Conservation (phyloP, 768 basidiomycete species). For the Tephrocybe sp. region DNA sequence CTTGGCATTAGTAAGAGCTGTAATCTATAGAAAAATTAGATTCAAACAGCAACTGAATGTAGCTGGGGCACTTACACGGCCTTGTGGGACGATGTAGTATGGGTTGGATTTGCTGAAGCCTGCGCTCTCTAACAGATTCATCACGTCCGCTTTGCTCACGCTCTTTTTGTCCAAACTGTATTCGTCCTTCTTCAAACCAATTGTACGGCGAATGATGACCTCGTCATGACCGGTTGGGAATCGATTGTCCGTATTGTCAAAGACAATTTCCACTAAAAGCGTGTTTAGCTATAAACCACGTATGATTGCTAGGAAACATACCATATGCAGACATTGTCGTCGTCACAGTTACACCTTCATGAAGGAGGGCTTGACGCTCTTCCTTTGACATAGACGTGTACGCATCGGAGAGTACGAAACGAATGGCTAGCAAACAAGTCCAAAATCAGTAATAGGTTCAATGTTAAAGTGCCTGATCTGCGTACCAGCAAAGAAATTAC, state of each 20-base stretch:
- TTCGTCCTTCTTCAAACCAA: constrained; percentile 98
- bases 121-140: constrained; percentile 94
- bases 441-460: neutral
- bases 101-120: constrained; percentile 99
- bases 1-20: constrained; percentile 94
- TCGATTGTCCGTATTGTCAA: constrained; percentile 91
- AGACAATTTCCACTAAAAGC: constrained; percentile 79
- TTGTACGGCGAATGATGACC: constrained; percentile 86
- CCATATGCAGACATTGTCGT: constrained; percentile 93
- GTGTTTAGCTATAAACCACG: constrained; percentile 1
- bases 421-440: constrained; percentile 62
- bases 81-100: constrained; percentile 99
- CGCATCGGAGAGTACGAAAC: constrained; percentile 96
- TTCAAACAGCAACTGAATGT: neutral
- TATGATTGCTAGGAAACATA: constrained; percentile 23
- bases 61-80: constrained; percentile 59
- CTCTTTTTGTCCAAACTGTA: constrained; percentile 97
- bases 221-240: constrained; percentile 92
- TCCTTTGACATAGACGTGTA: constrained; percentile 95
- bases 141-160: constrained; percentile 93
- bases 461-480: neutral
- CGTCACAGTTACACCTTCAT: constrained; percentile 86
- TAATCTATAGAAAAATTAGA: constrained; percentile 58
- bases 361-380: constrained; percentile 88
- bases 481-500: constrained; percentile 95